Evolutionary conservation across 495 filamentous ascomycete species (phyloP).

Genomic region (Aspergillus ellipticus): DNA sequence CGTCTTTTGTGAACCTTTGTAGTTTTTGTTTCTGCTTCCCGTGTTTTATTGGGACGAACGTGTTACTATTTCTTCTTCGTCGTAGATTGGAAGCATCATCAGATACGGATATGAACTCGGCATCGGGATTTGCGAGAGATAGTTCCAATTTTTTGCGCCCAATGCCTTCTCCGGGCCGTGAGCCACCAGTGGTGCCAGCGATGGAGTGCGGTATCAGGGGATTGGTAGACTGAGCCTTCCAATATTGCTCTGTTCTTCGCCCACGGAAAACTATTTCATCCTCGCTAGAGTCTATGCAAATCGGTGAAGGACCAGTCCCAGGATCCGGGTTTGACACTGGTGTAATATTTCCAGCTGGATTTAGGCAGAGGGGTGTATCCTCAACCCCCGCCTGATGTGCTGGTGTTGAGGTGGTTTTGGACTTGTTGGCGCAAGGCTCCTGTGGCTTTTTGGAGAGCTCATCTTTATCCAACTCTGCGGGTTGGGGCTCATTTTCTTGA

Average conservation of each 20-base stretch:
- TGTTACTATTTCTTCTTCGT: not conserved
- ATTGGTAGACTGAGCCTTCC: not conserved
- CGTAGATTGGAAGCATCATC: not conserved
- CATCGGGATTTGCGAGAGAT: not conserved
- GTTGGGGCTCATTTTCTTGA: slow-evolving; percentile 15
- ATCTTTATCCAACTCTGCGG: not conserved
- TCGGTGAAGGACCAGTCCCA: not conserved
- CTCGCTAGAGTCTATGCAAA: slow-evolving; percentile 30
- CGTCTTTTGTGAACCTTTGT: slow-evolving; percentile 20
- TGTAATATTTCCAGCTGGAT: not conserved
- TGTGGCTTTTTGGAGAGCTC: not conserved
- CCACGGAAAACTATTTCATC: slow-evolving; percentile 45
- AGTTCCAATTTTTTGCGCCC: not conserved
- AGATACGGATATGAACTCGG: not conserved
- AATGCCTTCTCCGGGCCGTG: not conserved
- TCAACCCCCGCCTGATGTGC: too few relatives aligned
- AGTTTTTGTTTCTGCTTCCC: slow-evolving; percentile 1
- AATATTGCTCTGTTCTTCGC: slow-evolving; percentile 18
- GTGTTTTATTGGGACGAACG: not conserved
- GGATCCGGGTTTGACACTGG: not conserved
- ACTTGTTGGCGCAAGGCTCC: not conserved
- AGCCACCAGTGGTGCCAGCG: not conserved
- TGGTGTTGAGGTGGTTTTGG: not conserved
- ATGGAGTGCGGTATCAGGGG: not conserved
- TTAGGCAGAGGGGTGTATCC: too few relatives aligned